Base-by-base conservation (phyloP, 179 eudicot genomes). In the Patellifolia procumbens region DNA sequence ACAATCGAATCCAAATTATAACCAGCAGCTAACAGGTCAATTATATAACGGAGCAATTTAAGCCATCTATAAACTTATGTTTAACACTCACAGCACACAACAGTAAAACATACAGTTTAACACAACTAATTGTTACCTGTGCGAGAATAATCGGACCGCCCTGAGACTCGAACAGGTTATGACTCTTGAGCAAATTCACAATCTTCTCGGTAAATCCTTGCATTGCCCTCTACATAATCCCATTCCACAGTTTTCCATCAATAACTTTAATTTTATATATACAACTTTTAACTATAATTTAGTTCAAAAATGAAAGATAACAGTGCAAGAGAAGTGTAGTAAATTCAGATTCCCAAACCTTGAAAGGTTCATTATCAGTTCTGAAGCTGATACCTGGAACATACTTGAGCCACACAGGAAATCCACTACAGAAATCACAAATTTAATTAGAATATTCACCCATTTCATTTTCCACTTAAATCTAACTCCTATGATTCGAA, bases 361-460 rank as follows among this genome's bases (percentile, higher is more conserved):
- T 93, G 86, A 93, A 93, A 72, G 97, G 97, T 80, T 88, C 92
- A 86, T 93, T 93, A 78, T 93, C 93, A 69, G 92, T 88, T 78
- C 98, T 88, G 85, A 93, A 93, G 78, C 97, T 91, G 83, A 93
- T 93, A 64, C 97, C 98, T 56, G 97, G 98, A 78, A 93, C 93
- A 85, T 87, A 90, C 85, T 93, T 91, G 64, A 93, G 83, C 98
- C 98, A 93, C 68, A 93, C 98, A 79, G 98, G 98, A 86, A 93
- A 93, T 39, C 98, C 98, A 72, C 98, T 93, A 85, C 75, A 83
- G 15, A 68, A 72, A 20, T 65, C 68, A 62, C 45, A 74, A 82
- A 80, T 2, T 43, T 31, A 15, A 35, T 48, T 46, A 78, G 79
- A 32, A 35, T 35, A 60, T 69, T 46, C 32, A 53, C 61, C 24